Evolutionary conservation across 1,139 yeast species (phyloP).

Genomic region (Nakaseomyces sp.): DNA sequence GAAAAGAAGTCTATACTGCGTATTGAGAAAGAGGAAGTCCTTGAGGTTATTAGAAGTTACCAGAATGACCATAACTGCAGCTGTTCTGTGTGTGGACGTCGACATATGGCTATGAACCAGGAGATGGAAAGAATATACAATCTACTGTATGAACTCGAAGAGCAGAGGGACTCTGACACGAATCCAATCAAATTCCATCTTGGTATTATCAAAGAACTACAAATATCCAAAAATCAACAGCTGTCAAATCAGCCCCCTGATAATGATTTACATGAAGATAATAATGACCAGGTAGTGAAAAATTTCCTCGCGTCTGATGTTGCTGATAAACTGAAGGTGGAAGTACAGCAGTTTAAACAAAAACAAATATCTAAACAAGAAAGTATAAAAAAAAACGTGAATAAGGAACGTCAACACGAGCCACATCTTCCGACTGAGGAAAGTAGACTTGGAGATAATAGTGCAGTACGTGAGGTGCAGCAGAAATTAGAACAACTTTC

Average conservation of each 20-base stretch:
- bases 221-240: conserved; percentile 18
- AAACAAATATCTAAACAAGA: conserved; percentile 18
- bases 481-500: neutral
- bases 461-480: neutral
- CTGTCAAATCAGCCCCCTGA: neutral
- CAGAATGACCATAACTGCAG: conserved; percentile 48
- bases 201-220: conserved; percentile 30
- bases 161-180: conserved; percentile 27
- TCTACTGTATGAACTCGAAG: conserved; percentile 33
- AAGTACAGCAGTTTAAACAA: conserved; percentile 29
- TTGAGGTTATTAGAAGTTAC: conserved; percentile 54
- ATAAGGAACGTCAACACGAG: neutral
- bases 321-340: conserved; percentile 26
- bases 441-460: neutral
- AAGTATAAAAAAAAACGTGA: conserved; percentile 8
- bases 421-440: neutral
- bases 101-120: conserved; percentile 63
- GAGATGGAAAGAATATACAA: conserved; percentile 72
- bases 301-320: conserved; percentile 22
- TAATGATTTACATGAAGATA: conserved; percentile 11
- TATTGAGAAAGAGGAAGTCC: conserved; percentile 63
- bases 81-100: conserved; percentile 75
- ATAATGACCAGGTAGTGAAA: conserved; percentile 20
- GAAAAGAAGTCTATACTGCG: conserved; percentile 56
- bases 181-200: conserved; percentile 31